phyloP scores from a whole-genome alignment of 371 early-diverging fungal genomes.

The Zychaea mexicana region DNA sequence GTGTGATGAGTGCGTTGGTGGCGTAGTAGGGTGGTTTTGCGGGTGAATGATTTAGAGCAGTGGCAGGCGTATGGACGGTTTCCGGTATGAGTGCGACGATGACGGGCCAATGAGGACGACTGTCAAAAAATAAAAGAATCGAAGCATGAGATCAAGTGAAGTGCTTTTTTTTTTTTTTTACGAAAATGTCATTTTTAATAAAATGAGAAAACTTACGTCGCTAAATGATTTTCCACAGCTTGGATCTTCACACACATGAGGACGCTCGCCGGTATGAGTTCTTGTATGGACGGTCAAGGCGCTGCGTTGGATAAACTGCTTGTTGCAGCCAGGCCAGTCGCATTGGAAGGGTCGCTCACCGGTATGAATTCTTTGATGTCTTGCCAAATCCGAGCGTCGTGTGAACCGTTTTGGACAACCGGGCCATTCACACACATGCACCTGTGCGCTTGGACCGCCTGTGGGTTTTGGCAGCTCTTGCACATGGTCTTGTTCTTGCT shows the following conservation, averaged over 20 bases:
- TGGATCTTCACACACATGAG: conserved; percentile 71
- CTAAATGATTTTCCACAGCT: conserved; percentile 62
- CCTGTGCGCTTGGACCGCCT: neutral
- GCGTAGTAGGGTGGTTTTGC: conserved; percentile 14
- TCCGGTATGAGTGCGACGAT: conserved; percentile 31
- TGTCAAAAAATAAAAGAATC: neutral
- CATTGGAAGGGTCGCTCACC: conserved; percentile 21
- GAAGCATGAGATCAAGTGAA: neutral
- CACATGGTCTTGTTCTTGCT: neutral
- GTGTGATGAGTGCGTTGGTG: conserved; percentile 16
- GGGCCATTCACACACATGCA: conserved; percentile 15
- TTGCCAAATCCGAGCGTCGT: conserved; percentile 22
- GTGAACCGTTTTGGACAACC: conserved; percentile 15
- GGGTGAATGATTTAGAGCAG: conserved; percentile 21
- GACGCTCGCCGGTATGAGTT: conserved; percentile 81
- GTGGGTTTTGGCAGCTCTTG: neutral
- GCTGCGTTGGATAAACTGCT: conserved; percentile 76
- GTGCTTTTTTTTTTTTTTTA: neutral
- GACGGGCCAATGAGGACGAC: conserved; percentile 28
- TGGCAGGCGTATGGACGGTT: conserved; percentile 24
- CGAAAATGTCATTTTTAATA: too few relatives aligned
- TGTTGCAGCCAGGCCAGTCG: conserved; percentile 31
- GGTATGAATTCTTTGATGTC: conserved; percentile 20
- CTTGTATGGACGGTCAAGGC: conserved; percentile 80
- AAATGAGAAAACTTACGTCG: conserved; percentile 21